phyloP scores from a whole-genome alignment of 2,329 filamentous ascomycete genomes.

The Neonectria faginata region DNA sequence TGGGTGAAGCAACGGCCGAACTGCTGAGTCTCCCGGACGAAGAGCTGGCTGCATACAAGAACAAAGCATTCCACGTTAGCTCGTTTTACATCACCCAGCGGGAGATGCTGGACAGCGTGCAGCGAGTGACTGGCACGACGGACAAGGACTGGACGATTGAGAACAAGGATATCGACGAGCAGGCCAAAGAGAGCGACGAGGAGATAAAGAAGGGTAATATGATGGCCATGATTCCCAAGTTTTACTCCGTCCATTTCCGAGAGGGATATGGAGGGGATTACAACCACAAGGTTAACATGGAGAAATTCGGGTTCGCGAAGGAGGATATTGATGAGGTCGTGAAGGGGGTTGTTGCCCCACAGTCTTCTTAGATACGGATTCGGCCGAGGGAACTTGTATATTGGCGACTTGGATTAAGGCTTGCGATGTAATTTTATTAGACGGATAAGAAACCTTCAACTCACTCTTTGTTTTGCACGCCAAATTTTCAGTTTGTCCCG shows the following conservation, averaged over 20 bases:
- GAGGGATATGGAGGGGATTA: slow-evolving; percentile 50
- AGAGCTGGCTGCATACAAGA: slow-evolving; percentile 45
- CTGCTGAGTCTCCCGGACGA: slow-evolving; percentile 50
- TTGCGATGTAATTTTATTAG: not conserved
- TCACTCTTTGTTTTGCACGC: not conserved
- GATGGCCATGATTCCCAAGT: slow-evolving; percentile 35
- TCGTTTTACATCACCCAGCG: slow-evolving; percentile 69
- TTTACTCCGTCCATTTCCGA: slow-evolving; percentile 47
- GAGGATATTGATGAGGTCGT: slow-evolving; percentile 48
- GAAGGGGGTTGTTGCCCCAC: slow-evolving; percentile 18
- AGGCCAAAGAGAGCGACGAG: slow-evolving; percentile 30
- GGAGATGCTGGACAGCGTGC: slow-evolving; percentile 72
- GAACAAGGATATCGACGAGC: slow-evolving; percentile 17
- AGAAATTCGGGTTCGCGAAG: slow-evolving; percentile 42
- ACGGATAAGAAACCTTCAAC: not conserved
- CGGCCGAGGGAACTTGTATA: not conserved
- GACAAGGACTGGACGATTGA: slow-evolving; percentile 59
- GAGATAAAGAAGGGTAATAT: slow-evolving; percentile 35
- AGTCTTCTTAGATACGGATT: not conserved
- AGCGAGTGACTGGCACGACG: slow-evolving; percentile 66
- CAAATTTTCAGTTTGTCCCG: not conserved
- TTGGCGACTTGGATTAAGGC: not conserved
- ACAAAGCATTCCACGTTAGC: slow-evolving; percentile 57
- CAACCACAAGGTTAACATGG: slow-evolving; percentile 46
- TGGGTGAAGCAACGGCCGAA: slow-evolving; percentile 51